Conservation (phyloP, 345 rosid genomes). For the Moricandia moricandioides region DNA sequence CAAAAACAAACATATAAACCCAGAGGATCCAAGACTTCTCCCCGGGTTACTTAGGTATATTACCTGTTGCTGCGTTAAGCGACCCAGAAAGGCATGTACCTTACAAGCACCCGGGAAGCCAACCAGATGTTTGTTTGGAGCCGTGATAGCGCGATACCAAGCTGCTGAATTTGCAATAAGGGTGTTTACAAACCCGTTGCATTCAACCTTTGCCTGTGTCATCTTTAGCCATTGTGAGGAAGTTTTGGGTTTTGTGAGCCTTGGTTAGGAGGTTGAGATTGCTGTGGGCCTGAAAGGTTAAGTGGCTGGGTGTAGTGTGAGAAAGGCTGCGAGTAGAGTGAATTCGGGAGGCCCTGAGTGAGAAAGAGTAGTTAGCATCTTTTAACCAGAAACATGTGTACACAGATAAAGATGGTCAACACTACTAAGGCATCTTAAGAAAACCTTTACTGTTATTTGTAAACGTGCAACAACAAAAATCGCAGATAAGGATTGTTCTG, state of each 20-base stretch:
- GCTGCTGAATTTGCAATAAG: constrained; percentile 65
- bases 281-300: constrained; percentile 65
- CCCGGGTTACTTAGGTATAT: constrained; percentile 27
- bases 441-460: no score
- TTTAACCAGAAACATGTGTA: background rate
- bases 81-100: constrained; percentile 38
- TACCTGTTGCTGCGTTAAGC: constrained; percentile 28
- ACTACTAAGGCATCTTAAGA: background rate
- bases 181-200: constrained; percentile 57
- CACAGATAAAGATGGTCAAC: background rate
- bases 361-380: constrained; percentile 11
- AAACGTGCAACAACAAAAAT: background rate
- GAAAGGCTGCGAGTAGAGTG: constrained; percentile 94
- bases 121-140: constrained; percentile 41
- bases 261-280: constrained; percentile 75
- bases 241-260: constrained; percentile 76
- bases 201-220: constrained; percentile 8
- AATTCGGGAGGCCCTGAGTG: constrained; percentile 76
- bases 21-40: constrained; percentile 27
- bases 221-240: constrained; percentile 75
- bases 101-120: constrained; percentile 33
- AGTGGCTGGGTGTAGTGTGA: constrained; percentile 74
- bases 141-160: constrained; percentile 70
- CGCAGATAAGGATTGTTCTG: background rate
- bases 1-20: constrained; percentile 21